Conservation (phyloP, 2,329 filamentous ascomycete genomes). For the Hypocrella siamensis region DNA sequence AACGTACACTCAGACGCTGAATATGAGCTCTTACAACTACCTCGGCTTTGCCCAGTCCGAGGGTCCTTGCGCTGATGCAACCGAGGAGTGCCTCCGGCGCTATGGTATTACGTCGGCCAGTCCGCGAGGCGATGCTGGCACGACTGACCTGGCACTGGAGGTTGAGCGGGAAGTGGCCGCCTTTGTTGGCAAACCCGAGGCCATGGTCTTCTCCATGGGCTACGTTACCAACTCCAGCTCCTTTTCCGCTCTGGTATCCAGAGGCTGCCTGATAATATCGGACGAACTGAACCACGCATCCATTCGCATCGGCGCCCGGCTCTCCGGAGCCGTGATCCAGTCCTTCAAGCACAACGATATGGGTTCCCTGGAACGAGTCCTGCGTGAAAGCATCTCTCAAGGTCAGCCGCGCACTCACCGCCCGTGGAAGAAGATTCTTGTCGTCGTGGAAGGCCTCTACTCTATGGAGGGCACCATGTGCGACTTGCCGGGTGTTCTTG, state of each 20-base stretch:
- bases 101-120: slow-evolving; percentile 76
- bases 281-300: slow-evolving; percentile 97
- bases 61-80: slow-evolving; percentile 85
- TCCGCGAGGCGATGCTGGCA: slow-evolving; percentile 70
- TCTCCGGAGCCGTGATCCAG: slow-evolving; percentile 86
- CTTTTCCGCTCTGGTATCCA: slow-evolving; percentile 83
- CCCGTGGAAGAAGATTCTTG: slow-evolving; percentile 97
- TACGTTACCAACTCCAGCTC: slow-evolving; percentile 91
- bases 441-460: slow-evolving; percentile 92
- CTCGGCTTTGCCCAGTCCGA: slow-evolving; percentile 96
- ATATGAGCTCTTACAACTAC: slow-evolving; percentile 99
- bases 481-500: slow-evolving; percentile 80
- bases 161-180: slow-evolving; percentile 79
- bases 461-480: slow-evolving; percentile 99
- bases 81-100: slow-evolving; percentile 70
- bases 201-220: slow-evolving; percentile 98
- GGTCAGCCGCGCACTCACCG: slow-evolving; percentile 96
- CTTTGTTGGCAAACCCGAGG: slow-evolving; percentile 86
- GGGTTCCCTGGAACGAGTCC: slow-evolving; percentile 65
- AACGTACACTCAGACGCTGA: slow-evolving; percentile 84
- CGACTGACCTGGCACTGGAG: slow-evolving; percentile 72
- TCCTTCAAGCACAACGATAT: slow-evolving; percentile 99
- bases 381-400: slow-evolving; percentile 88
- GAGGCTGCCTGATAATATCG: slow-evolving; percentile 86
- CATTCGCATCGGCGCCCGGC: slow-evolving; percentile 84